Evolutionary conservation across 768 basidiomycete species (phyloP), one percentile per base, ranked within the genome.

Genomic region (Scleroderma citrinum): DNA sequence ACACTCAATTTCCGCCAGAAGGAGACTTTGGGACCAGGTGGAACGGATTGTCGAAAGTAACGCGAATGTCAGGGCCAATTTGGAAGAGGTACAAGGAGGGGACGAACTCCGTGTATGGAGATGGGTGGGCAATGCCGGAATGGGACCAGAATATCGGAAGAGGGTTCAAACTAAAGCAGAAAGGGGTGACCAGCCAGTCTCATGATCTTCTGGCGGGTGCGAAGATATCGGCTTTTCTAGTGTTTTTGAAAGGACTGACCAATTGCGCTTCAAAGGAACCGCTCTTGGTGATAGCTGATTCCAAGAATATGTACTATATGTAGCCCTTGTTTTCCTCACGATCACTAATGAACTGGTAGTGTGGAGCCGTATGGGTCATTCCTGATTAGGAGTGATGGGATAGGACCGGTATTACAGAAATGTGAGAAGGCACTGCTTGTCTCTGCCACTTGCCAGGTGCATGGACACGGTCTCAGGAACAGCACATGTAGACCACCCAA

Each of bases 101-200:
- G 91, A 94, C 66, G 90, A 92, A 69, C 76, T 83, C 68, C 80
- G 89, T 55, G 92, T 92, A 48, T 95, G 92, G 92, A 72, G 85
- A 49, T 95, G 92, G 92, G 80, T 91, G 26, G 92, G 92, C n/a
- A 69, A 68, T 48, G 50, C 62, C 29, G 60, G 69, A 47, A 59
- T 61, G 56, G 67, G 61, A 34, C 61, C 62, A 54, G 63, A 65
- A 44, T 52, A 53, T 49, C 62, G 66, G 62, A 68, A 68, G 57
- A 67, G 66, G 64, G 68, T 59, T 51, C 58, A 46, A 49, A 52
- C 12, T 45, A 56, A 54, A 35, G 52, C 55, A 32, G 53, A 62
- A 62, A 61, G 63, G 60, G 65, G 64, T 52, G 48, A 58, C 51
- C 48, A 48, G 21, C 44, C 40, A 35, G 56, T 55, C 49, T 56